Evolutionary conservation across 441 rosid species (phyloP), one percentile per base, ranked within the genome.

Genomic region (Brassica balearica): DNA sequence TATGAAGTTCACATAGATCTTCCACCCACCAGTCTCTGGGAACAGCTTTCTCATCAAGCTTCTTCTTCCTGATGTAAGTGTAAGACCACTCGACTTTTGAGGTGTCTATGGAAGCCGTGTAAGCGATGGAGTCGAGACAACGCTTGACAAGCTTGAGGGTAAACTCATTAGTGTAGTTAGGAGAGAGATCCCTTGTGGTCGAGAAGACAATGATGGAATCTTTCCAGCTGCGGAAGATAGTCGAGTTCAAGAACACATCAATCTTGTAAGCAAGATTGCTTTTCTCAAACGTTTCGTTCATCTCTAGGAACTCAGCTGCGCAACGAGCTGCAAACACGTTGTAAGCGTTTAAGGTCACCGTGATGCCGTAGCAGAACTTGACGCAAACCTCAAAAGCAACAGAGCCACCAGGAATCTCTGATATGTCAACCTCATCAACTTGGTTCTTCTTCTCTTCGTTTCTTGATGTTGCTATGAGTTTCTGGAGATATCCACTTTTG

Each of bases 21-120:
- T 80, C 80, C 3, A 80, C 76, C 80, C 80, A 80, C 83, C 83
- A 80, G 53, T 80, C 80, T 75, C 48, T 80, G 27, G 83, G 83
- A 58, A 80, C 83, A 0, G 43, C 32, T 8, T 71, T 80, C 6
- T 48, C 60, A 23, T 80, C 80, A 69, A 55, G 56, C 23, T 75
- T 80, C 69, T 75, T 75, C 83, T 71, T 70, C 65, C 67, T 75
- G 43, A 75, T 77, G 71, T 77, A 75, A 56, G 60, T 71, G 25
- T 80, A 80, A 70, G 83, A 80, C 77, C 83, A 80, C 14, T 80
- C 66, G 19, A 80, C 77, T 71, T 75, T 80, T 0, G 59, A 70
- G 8, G 80, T 56, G 11, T 75, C 69, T 19, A 59, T 70, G 0
- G 80, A 80, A 46, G 80, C 83, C 59, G 25, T 75, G 9, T 66